Evolutionary conservation across 2,329 filamentous ascomycete genomes (phyloP).

Genomic region (Scedosporium apiospermum): DNA sequence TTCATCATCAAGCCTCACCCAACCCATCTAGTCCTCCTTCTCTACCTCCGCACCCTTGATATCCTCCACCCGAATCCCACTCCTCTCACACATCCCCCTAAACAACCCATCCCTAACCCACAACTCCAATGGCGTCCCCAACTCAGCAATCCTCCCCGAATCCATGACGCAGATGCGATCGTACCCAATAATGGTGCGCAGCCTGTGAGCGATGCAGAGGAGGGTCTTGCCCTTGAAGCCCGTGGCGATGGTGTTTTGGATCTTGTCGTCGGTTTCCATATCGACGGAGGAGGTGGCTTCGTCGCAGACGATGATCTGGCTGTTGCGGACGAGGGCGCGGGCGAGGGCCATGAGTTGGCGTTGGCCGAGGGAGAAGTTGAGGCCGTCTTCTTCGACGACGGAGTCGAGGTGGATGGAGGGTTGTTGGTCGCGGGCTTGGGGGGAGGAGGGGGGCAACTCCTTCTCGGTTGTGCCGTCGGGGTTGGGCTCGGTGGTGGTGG

Average conservation of each 20-base stretch:
- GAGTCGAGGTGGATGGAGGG: slow-evolving; percentile 71
- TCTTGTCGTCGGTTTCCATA: slow-evolving; percentile 94
- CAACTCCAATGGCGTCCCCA: slow-evolving; percentile 65
- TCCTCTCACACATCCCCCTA: slow-evolving; percentile 78
- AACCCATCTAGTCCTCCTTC: slow-evolving; percentile 11
- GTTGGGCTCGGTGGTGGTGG: slow-evolving; percentile 19
- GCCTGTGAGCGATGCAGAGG: slow-evolving; percentile 82
- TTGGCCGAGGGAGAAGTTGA: slow-evolving; percentile 93
- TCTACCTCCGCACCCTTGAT: slow-evolving; percentile 34
- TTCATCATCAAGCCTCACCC: not conserved
- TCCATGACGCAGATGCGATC: slow-evolving; percentile 98
- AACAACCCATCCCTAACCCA: slow-evolving; percentile 71
- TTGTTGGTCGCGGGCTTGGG: slow-evolving; percentile 14
- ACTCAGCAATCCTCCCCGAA: slow-evolving; percentile 73
- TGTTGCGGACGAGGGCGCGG: slow-evolving; percentile 76
- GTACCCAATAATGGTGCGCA: slow-evolving; percentile 88
- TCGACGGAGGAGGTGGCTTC: slow-evolving; percentile 91
- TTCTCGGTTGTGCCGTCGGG: not conserved
- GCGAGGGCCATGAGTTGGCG: slow-evolving; percentile 92
- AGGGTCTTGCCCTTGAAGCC: slow-evolving; percentile 83
- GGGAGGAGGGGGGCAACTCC: slow-evolving; percentile 1
- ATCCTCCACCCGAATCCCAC: slow-evolving; percentile 58
- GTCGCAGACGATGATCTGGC: slow-evolving; percentile 92
- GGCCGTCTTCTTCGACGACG: slow-evolving; percentile 81
- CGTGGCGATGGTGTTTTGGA: slow-evolving; percentile 77